These are phyloP conservation scores for Wickerhamiella azyma DNA, from an alignment of 805 yeast genomes.

Conservation along the genomic window DNA sequence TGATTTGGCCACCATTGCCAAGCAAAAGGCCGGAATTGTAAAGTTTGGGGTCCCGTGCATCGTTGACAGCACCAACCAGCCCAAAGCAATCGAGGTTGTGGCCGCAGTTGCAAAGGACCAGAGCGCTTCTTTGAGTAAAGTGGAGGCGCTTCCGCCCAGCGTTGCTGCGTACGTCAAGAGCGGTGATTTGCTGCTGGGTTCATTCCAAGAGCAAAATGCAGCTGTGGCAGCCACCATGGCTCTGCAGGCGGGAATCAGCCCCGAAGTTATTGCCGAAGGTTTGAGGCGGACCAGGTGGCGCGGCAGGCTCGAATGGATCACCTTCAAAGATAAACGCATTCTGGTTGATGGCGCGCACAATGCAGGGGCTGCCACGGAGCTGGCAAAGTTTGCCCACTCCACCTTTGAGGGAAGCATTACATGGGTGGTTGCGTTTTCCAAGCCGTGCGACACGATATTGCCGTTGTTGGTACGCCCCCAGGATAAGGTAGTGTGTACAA, in stretches of 20 bases:
- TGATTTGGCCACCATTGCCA: constrained; percentile 51
- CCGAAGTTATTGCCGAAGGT: constrained; percentile 35
- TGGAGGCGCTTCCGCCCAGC: constrained; percentile 5
- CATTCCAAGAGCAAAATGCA: constrained; percentile 57
- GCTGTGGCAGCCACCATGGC: constrained; percentile 24
- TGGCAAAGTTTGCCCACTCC: constrained; percentile 39
- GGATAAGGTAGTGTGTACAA: constrained; percentile 50
- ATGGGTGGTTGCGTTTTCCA: constrained; percentile 72
- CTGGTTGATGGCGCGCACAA: constrained; percentile 92
- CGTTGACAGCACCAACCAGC: constrained; percentile 54
- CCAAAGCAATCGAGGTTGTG: constrained; percentile 30
- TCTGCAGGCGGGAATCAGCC: constrained; percentile 23
- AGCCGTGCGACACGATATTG: constrained; percentile 37
- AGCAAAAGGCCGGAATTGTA: constrained; percentile 78
- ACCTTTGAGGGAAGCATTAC: constrained; percentile 28
- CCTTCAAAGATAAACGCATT: constrained; percentile 23
- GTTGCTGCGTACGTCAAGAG: constrained; percentile 1
- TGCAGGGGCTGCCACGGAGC: constrained; percentile 64
- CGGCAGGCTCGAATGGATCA: constrained; percentile 57
- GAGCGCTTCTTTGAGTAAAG: constrained; percentile 4
- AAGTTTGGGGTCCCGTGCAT: constrained; percentile 48
- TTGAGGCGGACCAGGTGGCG: constrained; percentile 58
- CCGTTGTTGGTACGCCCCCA: constrained; percentile 33
- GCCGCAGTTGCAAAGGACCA: constrained; percentile 3
- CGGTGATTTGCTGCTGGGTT: constrained; percentile 49